Evolutionary conservation across 306 rosid species (phyloP), one percentile per base, ranked within the genome.

Genomic region (Cicer judaicum): DNA sequence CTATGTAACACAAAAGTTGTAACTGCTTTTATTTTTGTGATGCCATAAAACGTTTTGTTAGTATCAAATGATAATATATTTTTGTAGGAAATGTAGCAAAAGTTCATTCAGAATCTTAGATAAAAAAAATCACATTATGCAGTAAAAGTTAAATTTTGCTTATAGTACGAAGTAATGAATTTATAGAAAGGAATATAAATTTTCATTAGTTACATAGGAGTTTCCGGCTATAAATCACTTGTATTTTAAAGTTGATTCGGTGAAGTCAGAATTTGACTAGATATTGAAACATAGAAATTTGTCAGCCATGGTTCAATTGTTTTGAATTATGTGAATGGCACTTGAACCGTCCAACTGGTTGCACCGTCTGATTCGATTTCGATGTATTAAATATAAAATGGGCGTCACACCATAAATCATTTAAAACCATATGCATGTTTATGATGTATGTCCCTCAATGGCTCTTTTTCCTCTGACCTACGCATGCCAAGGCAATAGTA

Each of bases 401-500:
- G 34, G 3, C 3, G 34, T 24, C 34, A 29, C 24, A 67, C 49
- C 10, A 57, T 79, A 55, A 11, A 54, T 12, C 38, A 59, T 44
- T 57, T 15, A 65, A 81, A 62, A 47, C 15, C 63, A n/a, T 13
- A 60, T 63, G 34, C 68, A 39, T 6, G 2, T 21, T 0, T 5
- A 50, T 24, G 68, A 48, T n/a, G 24, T 24, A 46, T 60, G 43
- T 59, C 24, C 73, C 76, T 63, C 62, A 62, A 57, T 29, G 24
- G 41, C 71, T 70, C 41, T 55, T 77, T 64, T 47, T 70, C 64
- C 39, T 53, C 46, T 44, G 48, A 75, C 34, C 18, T 36, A 57
- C 41, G 87, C 87, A 38, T 79, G 87, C 64, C 34, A 21, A 75
- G 5, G 64, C 46, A 68, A 80, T 75, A 67, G 59, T 72, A 50